Evolutionary conservation across 345 rosid genomes (phyloP).

Genomic region (Carallia pectinifolia): DNA sequence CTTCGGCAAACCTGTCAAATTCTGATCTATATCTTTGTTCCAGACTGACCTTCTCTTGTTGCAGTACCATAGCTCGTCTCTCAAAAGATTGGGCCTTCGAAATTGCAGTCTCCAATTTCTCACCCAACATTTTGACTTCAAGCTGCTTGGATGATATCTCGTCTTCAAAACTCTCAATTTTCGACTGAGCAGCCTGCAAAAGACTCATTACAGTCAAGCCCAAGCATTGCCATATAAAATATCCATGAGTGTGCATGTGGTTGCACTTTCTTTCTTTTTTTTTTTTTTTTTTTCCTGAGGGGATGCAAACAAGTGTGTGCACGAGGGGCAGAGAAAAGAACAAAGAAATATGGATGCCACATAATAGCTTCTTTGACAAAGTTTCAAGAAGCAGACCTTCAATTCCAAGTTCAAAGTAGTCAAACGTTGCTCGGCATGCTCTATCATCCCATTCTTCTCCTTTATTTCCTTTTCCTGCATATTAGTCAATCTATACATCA

Average conservation of each 20-base stretch:
- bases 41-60: conserved; percentile 80
- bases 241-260: too few relatives aligned
- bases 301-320: too few relatives aligned
- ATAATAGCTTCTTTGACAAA: too few relatives aligned
- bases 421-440: conserved; percentile 75
- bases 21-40: conserved; percentile 80
- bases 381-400: conserved; percentile 52
- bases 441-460: conserved; percentile 65
- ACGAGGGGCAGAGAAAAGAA: too few relatives aligned
- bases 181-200: conserved; percentile 91
- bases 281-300: too few relatives aligned
- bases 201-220: conserved; percentile 16
- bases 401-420: conserved; percentile 76
- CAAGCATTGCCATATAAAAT: not conserved
- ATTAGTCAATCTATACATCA: conserved; percentile 15
- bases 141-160: conserved; percentile 61
- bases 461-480: conserved; percentile 81
- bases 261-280: too few relatives aligned
- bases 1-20: conserved; percentile 79
- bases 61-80: conserved; percentile 67
- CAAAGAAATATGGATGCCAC: too few relatives aligned
- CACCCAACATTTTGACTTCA: conserved; percentile 56
- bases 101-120: conserved; percentile 66
- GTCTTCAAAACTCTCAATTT: conserved; percentile 64
- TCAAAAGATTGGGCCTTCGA: conserved; percentile 71